A percentile compares a stretch with the other conserved stretches of the same genome.
Evolutionary conservation across 2,329 filamentous ascomycete species (phyloP).

Genomic region (Colletotrichum liaoningense): DNA sequence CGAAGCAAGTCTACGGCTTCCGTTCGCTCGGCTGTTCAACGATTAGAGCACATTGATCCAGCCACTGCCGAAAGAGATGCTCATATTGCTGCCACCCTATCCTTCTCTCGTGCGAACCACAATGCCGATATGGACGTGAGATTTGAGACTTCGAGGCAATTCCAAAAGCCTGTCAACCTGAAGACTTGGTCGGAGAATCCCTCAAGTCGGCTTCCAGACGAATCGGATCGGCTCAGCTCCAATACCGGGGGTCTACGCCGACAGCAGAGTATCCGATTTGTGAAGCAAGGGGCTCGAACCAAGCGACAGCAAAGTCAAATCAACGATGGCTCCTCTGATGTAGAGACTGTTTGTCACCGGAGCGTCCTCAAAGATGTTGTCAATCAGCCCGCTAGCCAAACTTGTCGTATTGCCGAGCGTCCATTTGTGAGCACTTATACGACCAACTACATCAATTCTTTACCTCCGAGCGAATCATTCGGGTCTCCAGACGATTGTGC

Average conservation of each 20-base stretch:
- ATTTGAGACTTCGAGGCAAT: slow-evolving; percentile 31
- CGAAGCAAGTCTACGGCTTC: slow-evolving; percentile 63
- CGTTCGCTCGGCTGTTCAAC: slow-evolving; percentile 52
- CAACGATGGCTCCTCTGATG: neutral
- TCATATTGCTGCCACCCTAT: slow-evolving; percentile 70
- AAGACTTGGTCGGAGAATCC: neutral
- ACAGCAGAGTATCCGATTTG: slow-evolving; percentile 68
- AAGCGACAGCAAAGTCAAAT: neutral
- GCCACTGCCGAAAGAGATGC: slow-evolving; percentile 67
- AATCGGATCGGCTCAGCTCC: slow-evolving; percentile 30
- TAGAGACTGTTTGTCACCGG: neutral
- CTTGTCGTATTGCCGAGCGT: neutral
- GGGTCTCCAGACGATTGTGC: slow-evolving; percentile 54
- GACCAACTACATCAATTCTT: slow-evolving; percentile 23
- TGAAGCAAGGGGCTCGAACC: slow-evolving; percentile 40
- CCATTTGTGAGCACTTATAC: slow-evolving; percentile 18
- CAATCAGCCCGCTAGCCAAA: neutral
- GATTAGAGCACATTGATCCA: slow-evolving; percentile 61
- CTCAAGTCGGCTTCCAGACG: slow-evolving; percentile 30
- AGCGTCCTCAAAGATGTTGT: neutral
- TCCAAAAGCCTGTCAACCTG: neutral
- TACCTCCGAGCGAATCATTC: slow-evolving; percentile 23
- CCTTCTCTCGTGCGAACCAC: slow-evolving; percentile 65
- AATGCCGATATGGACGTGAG: slow-evolving; percentile 50
- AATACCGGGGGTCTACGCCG: slow-evolving; percentile 45